phyloP scores from a whole-genome alignment of 1,284 basidiomycete species.

The Sanghuangporus baumii region DNA sequence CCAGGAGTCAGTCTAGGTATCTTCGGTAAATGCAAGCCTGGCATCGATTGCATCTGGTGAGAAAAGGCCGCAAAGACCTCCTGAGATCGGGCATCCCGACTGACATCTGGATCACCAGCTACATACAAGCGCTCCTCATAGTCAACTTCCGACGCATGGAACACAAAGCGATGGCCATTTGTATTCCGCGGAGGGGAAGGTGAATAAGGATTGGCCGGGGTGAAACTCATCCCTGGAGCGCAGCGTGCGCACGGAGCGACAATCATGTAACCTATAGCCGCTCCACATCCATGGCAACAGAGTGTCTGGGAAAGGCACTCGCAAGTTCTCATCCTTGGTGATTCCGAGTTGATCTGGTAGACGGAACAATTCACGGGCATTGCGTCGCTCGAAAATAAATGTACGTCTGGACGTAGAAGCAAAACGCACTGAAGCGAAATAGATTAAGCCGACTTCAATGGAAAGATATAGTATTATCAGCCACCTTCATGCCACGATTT shows the following conservation, averaged over 20 bases:
- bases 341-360: constrained; percentile 35
- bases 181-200: constrained; percentile 41
- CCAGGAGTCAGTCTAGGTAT: constrained; percentile 45
- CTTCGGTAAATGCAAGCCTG: constrained; percentile 14
- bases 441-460: background rate
- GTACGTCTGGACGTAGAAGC: constrained; percentile 74
- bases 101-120: constrained; percentile 62
- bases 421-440: constrained; percentile 60
- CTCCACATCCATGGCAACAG: constrained; percentile 78
- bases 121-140: constrained; percentile 69
- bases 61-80: background rate
- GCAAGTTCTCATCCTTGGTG: constrained; percentile 50
- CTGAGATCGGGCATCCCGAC: constrained; percentile 35
- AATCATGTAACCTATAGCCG: constrained; percentile 72
- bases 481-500: constrained; percentile 81
- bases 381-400: constrained; percentile 81
- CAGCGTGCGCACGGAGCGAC: constrained; percentile 67
- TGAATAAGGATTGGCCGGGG: constrained; percentile 55
- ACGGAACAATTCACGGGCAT: constrained; percentile 72
- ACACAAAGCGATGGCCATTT: constrained; percentile 86
- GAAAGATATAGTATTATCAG: constrained; percentile 20
- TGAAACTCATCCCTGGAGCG: constrained; percentile 11
- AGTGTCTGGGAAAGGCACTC: constrained; percentile 70
- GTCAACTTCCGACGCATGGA: constrained; percentile 75
- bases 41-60: constrained; percentile 6